Conservation (phyloP, 2,329 filamentous ascomycete genomes). For the Aspergillus sp. region DNA sequence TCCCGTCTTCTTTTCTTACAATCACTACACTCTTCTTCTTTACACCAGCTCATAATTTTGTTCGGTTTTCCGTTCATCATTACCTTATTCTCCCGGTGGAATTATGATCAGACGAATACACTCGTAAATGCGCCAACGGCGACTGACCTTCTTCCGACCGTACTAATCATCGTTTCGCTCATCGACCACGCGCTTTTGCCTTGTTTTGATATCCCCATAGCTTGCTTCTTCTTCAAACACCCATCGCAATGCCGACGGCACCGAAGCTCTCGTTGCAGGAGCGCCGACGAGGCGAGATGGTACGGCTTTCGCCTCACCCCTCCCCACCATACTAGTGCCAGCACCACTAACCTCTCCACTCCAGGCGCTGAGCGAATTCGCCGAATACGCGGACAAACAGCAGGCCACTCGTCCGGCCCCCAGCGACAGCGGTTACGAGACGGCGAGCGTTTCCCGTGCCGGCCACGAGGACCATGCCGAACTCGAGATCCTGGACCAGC, state of each 20-base stretch:
- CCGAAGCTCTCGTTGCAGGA: slow-evolving; percentile 69
- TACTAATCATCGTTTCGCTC: slow-evolving; percentile 13
- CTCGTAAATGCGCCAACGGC: slow-evolving; percentile 35
- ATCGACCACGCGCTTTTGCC: neutral
- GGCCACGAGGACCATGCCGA: slow-evolving; percentile 72
- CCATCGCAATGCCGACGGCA: slow-evolving; percentile 32
- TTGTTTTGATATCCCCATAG: neutral
- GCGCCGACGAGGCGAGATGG: slow-evolving; percentile 81
- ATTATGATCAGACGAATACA: slow-evolving; percentile 47
- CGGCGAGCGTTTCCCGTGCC: slow-evolving; percentile 26
- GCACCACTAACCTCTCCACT: neutral
- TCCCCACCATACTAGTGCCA: neutral
- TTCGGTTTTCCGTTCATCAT: neutral
- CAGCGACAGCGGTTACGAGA: slow-evolving; percentile 43
- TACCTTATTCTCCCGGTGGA: slow-evolving; percentile 11
- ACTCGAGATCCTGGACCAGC: slow-evolving; percentile 81
- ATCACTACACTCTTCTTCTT: neutral
- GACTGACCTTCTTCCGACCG: slow-evolving; percentile 26
- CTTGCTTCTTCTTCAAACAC: neutral
- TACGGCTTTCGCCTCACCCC: slow-evolving; percentile 42
- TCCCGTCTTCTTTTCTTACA: neutral
- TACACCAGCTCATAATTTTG: neutral
- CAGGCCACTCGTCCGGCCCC: slow-evolving; percentile 57
- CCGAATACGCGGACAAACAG: slow-evolving; percentile 95
- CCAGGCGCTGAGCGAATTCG: slow-evolving; percentile 87